A percentile compares a stretch with the other conserved stretches of the same genome.
Conservation (phyloP, 2,329 filamentous ascomycete genomes). For the Bipolaris bicolor region DNA sequence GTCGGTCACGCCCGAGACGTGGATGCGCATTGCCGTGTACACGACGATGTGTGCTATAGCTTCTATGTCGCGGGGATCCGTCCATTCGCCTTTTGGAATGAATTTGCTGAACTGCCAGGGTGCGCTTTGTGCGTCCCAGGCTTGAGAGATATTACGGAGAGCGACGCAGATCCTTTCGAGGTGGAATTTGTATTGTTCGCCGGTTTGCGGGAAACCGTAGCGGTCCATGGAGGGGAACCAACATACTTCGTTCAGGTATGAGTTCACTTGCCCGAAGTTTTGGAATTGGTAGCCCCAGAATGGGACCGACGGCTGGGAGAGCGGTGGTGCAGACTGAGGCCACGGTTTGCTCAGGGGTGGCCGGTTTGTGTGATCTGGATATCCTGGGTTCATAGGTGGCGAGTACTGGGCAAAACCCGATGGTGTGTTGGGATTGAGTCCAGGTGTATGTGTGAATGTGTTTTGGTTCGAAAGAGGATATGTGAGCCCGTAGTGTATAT, state of each 20-base stretch:
- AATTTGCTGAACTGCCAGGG: background rate
- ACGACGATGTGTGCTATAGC: constrained; percentile 2
- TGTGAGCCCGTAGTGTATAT: background rate
- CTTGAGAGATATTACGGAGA: background rate
- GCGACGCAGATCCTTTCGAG: background rate
- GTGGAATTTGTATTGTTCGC: background rate
- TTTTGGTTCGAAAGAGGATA: background rate
- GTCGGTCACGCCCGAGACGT: constrained; percentile 1
- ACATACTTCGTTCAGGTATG: background rate
- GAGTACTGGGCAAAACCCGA: background rate
- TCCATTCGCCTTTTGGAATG: constrained; percentile 3
- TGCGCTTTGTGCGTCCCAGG: background rate
- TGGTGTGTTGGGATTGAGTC: too few relatives aligned
- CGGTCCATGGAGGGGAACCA: constrained; percentile 3
- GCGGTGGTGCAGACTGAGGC: background rate
- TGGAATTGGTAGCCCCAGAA: constrained; percentile 2
- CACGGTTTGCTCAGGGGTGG: background rate
- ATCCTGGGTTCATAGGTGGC: background rate
- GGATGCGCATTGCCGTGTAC: background rate
- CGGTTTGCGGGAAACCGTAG: constrained; percentile 1
- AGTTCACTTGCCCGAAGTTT: background rate
- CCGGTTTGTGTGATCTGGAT: background rate
- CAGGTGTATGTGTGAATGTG: background rate
- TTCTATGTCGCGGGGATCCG: constrained; percentile 1
- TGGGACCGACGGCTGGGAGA: background rate